phyloP scores from a whole-genome alignment of 768 basidiomycete genomes.

The Suillus tomentosus region DNA sequence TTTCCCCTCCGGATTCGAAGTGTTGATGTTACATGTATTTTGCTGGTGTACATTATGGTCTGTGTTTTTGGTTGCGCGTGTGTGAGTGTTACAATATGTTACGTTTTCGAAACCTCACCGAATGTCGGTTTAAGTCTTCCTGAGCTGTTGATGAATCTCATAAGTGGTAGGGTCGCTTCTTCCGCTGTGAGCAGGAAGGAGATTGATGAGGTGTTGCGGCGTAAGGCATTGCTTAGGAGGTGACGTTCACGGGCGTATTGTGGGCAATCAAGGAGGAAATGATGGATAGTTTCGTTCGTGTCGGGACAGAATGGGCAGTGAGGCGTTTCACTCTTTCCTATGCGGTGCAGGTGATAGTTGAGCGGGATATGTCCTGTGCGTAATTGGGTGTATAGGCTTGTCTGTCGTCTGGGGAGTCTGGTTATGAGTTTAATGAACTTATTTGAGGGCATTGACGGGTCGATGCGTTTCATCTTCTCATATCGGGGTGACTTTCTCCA shows the following conservation, averaged over 20 bases:
- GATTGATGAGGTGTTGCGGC: neutral
- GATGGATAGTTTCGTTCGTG: constrained; percentile 28
- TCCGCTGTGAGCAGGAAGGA: constrained; percentile 9
- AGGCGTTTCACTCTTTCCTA: constrained; percentile 25
- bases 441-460: neutral
- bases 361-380: constrained; percentile 33
- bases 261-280: constrained; percentile 34
- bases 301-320: constrained; percentile 28
- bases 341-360: constrained; percentile 32
- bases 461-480: too few relatives aligned
- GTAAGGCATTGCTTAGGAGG: neutral
- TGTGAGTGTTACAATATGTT: too few relatives aligned
- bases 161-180: neutral
- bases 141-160: constrained; percentile 9
- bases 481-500: neutral
- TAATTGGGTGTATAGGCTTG: constrained; percentile 33
- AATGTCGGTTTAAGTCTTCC: constrained; percentile 5
- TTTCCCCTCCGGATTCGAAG: too few relatives aligned
- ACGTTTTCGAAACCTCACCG: neutral
- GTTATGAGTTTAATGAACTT: constrained; percentile 9
- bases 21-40: too few relatives aligned
- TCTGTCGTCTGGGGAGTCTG: constrained; percentile 15
- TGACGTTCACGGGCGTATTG: constrained; percentile 14
- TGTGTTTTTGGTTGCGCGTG: too few relatives aligned
- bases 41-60: too few relatives aligned